Conservation (phyloP, 2,329 filamentous ascomycete genomes). For the Trichoderma gracile region DNA sequence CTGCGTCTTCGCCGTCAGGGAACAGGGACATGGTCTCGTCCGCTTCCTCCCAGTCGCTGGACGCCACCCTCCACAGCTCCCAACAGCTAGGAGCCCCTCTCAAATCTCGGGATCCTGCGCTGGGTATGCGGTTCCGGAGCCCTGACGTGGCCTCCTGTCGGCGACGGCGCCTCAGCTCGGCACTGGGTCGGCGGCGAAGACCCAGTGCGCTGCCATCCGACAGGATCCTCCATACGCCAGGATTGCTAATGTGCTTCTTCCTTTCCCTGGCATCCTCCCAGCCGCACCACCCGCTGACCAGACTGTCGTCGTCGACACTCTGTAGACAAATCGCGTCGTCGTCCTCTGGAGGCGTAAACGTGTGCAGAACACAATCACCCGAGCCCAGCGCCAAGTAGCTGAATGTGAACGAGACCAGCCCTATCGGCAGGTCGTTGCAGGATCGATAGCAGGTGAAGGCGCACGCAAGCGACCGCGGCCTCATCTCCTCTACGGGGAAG, state of each 20-base stretch:
- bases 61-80: conserved; percentile 57
- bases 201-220: conserved; percentile 63
- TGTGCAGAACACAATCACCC: conserved; percentile 65
- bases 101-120: conserved; percentile 28
- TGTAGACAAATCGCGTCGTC: conserved; percentile 59
- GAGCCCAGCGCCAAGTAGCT: conserved; percentile 62
- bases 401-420: conserved; percentile 63
- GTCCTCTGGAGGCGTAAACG: conserved; percentile 57
- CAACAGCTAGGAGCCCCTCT: conserved; percentile 42
- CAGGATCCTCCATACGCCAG: conserved; percentile 65
- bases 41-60: conserved; percentile 46
- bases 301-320: conserved; percentile 41
- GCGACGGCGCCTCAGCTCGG: conserved; percentile 27
- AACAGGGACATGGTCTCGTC: conserved; percentile 51
- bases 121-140: conserved; percentile 37
- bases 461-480: conserved; percentile 60
- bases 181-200: conserved; percentile 50
- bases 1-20: conserved; percentile 43
- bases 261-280: conserved; percentile 56
- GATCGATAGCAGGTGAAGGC: conserved; percentile 50
- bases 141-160: conserved; percentile 27
- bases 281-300: conserved; percentile 46
- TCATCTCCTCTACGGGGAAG: conserved; percentile 60
- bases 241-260: conserved; percentile 57
- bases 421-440: conserved; percentile 54